These are phyloP conservation scores for Trichomonascaceae sp. DNA, from an alignment of 1,139 yeast genomes.

Conservation along the genomic window DNA sequence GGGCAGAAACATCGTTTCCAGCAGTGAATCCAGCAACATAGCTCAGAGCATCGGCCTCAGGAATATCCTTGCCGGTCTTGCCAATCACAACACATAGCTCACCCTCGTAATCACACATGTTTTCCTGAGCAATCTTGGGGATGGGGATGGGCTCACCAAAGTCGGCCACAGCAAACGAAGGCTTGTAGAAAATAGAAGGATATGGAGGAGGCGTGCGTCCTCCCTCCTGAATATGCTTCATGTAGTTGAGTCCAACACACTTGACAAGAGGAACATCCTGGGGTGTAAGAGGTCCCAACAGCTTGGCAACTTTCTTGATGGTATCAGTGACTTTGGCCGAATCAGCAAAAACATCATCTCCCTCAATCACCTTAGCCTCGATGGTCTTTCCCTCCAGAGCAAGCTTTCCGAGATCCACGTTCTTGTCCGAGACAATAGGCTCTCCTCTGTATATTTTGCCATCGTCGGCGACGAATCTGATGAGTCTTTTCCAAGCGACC, in stretches of 20 bases:
- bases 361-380: slow-evolving; percentile 24
- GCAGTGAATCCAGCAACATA: slow-evolving; percentile 38
- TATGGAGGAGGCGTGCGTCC: slow-evolving; percentile 7
- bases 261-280: slow-evolving; percentile 7
- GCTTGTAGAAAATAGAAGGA: slow-evolving; percentile 7
- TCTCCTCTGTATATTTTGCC: slow-evolving; percentile 21
- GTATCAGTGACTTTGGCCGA: slow-evolving; percentile 5
- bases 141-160: slow-evolving; percentile 4
- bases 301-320: slow-evolving; percentile 4
- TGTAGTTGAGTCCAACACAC: slow-evolving; percentile 8
- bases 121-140: slow-evolving; percentile 6
- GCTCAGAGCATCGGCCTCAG: slow-evolving; percentile 31
- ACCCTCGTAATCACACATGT: slow-evolving; percentile 33
- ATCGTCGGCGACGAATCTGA: slow-evolving; percentile 22
- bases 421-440: slow-evolving; percentile 15
- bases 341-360: slow-evolving; percentile 15
- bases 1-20: slow-evolving; percentile 42
- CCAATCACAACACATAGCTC: slow-evolving; percentile 43
- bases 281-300: slow-evolving; percentile 8
- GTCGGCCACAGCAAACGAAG: slow-evolving; percentile 5
- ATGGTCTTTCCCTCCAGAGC: slow-evolving; percentile 23
- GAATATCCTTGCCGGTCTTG: slow-evolving; percentile 32
- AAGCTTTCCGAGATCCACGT: slow-evolving; percentile 7
- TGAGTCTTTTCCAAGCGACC: slow-evolving; percentile 9
- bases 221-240: slow-evolving; percentile 7